These are phyloP conservation scores for Echites panduratus DNA, from an alignment of 257 asterid genomes.

Conservation along the genomic window DNA sequence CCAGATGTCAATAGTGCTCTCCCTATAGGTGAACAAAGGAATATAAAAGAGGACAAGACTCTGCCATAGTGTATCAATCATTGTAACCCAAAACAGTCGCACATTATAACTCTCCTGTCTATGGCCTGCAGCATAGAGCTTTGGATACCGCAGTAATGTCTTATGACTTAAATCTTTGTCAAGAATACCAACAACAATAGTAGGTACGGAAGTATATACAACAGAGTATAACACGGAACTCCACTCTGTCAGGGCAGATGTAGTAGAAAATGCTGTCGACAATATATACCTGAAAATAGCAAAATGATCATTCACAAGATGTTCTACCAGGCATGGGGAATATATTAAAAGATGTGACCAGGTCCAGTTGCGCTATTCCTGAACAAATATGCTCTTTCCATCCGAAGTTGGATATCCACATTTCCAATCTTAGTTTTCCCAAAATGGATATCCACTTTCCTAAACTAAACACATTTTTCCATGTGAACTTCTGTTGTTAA, in stretches of 20 bases:
- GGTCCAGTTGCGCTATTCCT: not conserved
- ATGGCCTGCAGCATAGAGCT: constrained; percentile 88
- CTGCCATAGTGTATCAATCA: constrained; percentile 96
- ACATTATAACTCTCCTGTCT: constrained; percentile 90
- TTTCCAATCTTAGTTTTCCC: not conserved
- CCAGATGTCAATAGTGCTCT: constrained; percentile 91
- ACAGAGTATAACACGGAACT: constrained; percentile 92
- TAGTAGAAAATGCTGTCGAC: constrained; percentile 87
- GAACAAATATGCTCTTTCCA: not conserved
- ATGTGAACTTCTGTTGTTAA: no score
- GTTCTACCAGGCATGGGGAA: not conserved
- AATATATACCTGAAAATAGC: constrained; percentile 61
- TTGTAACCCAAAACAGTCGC: constrained; percentile 90
- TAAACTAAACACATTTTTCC: not conserved
- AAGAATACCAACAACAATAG: constrained; percentile 85
- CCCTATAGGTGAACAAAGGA: constrained; percentile 61
- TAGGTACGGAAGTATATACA: constrained; percentile 88
- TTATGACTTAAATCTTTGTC: constrained; percentile 88
- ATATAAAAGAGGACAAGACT: constrained; percentile 90
- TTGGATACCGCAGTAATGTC: constrained; percentile 80
- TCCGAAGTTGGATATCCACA: not conserved
- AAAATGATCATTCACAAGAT: constrained; percentile 14
- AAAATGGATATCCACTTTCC: not conserved
- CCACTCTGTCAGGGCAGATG: constrained; percentile 95
- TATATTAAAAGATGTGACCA: not conserved